phyloP scores from a whole-genome alignment of 2,329 filamentous ascomycete genomes.

The Fusarium metavorans region DNA sequence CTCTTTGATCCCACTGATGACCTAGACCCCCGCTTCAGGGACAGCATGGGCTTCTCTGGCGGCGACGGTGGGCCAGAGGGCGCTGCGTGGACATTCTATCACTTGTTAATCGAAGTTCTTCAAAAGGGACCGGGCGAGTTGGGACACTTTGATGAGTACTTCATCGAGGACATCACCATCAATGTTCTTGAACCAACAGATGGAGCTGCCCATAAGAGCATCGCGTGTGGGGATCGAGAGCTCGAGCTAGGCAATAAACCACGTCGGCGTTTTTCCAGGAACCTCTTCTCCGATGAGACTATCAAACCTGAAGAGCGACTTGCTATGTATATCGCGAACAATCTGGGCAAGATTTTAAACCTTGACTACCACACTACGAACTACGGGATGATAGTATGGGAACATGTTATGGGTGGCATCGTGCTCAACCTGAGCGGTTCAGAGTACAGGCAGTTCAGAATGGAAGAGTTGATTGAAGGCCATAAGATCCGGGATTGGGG shows the following conservation, averaged over 20 bases:
- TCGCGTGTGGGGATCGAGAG: background rate
- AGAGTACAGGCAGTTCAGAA: background rate
- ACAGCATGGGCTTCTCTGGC: background rate
- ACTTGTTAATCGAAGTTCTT: background rate
- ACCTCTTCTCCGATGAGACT: background rate
- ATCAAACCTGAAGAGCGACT: background rate
- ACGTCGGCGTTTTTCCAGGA: background rate
- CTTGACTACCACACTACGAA: background rate
- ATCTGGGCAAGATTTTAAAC: background rate
- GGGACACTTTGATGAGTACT: background rate
- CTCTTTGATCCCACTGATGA: constrained; percentile 18
- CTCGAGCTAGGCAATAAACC: background rate
- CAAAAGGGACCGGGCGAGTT: background rate
- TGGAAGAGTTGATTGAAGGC: background rate
- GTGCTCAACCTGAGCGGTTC: background rate
- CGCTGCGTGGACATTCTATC: background rate
- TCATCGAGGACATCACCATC: constrained; percentile 9
- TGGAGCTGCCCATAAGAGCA: background rate
- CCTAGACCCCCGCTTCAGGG: background rate
- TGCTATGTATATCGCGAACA: background rate
- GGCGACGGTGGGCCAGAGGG: background rate
- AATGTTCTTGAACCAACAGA: constrained; percentile 14
- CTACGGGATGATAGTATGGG: background rate
- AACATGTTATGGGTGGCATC: background rate
- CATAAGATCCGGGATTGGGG: background rate